Evolutionary conservation across 805 yeast species (phyloP).

Genomic region (Wickerhamomyces alni): DNA sequence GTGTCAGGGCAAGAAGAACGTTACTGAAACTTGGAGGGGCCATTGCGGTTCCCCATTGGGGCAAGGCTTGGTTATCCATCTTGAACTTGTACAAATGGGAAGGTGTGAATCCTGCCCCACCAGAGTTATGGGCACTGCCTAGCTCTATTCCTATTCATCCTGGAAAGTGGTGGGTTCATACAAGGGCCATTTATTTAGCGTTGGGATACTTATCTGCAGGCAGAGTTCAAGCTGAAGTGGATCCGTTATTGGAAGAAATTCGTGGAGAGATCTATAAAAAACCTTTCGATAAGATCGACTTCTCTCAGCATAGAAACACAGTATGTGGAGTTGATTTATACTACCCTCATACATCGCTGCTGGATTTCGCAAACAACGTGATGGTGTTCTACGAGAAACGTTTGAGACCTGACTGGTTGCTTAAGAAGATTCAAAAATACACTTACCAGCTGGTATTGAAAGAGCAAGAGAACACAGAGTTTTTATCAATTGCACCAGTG

Average conservation of each 20-base stretch:
- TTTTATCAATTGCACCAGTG: slow-evolving; percentile 89
- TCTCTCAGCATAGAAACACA: slow-evolving; percentile 64
- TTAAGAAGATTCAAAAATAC: slow-evolving; percentile 40
- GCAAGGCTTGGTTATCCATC: slow-evolving; percentile 83
- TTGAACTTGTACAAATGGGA: slow-evolving; percentile 86
- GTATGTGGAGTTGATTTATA: slow-evolving; percentile 91
- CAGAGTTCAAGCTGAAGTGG: slow-evolving; percentile 48
- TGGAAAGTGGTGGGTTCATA: slow-evolving; percentile 98
- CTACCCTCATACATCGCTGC: slow-evolving; percentile 77
- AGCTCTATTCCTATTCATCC: slow-evolving; percentile 83
- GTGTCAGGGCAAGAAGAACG: slow-evolving; percentile 68
- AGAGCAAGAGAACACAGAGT: slow-evolving; percentile 73
- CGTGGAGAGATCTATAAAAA: slow-evolving; percentile 71
- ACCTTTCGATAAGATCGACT: slow-evolving; percentile 64
- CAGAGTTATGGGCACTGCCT: slow-evolving; percentile 89
- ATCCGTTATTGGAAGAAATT: slow-evolving; percentile 58
- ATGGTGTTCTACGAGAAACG: slow-evolving; percentile 63
- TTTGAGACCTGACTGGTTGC: slow-evolving; percentile 72
- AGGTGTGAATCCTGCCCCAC: slow-evolving; percentile 98
- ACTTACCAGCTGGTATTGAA: slow-evolving; percentile 63
- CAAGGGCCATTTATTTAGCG: slow-evolving; percentile 85
- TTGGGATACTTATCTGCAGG: slow-evolving; percentile 72
- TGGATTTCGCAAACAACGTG: slow-evolving; percentile 55
- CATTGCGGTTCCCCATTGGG: slow-evolving; percentile 92
- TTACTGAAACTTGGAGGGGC: slow-evolving; percentile 83